Conservation (phyloP, 2,329 filamentous ascomycete species). For the Fusarium sp. region DNA sequence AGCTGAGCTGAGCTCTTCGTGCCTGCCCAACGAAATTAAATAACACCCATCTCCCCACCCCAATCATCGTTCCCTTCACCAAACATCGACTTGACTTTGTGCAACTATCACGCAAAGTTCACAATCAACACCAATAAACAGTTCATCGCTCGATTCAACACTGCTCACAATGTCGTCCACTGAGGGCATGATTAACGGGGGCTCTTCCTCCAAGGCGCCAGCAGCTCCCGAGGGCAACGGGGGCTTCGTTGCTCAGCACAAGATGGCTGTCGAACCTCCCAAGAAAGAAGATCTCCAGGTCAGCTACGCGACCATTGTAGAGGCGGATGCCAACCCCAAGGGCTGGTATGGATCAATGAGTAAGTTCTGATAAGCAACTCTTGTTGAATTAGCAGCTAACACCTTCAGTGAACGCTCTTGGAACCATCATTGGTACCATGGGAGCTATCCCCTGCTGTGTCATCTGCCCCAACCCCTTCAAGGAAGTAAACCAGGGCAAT, state of each 20-base stretch:
- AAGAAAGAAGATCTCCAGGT: slow-evolving; percentile 84
- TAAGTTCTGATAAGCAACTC: slow-evolving; percentile 55
- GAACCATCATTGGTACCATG: slow-evolving; percentile 75
- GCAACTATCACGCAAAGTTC: not conserved
- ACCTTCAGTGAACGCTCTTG: slow-evolving; percentile 74
- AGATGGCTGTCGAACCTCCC: slow-evolving; percentile 81
- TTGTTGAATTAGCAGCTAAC: not conserved
- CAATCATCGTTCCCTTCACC: not conserved
- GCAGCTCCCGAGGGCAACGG: slow-evolving; percentile 32
- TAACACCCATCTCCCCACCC: slow-evolving; percentile 26
- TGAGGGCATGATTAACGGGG: slow-evolving; percentile 39
- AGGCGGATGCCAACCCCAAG: slow-evolving; percentile 73
- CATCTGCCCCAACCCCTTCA: slow-evolving; percentile 94
- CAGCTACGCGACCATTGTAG: slow-evolving; percentile 74
- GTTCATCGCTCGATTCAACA: not conserved
- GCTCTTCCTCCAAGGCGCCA: slow-evolving; percentile 46
- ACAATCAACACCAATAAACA: not conserved
- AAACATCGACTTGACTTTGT: not conserved
- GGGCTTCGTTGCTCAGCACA: slow-evolving; percentile 60
- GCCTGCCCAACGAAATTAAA: slow-evolving; percentile 26
- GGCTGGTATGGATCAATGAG: slow-evolving; percentile 93
- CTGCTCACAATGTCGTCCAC: slow-evolving; percentile 32
- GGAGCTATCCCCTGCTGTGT: slow-evolving; percentile 93
- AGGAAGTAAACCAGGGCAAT: slow-evolving; percentile 89
- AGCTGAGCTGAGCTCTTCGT: slow-evolving; percentile 4